Percentiles rank a stretch among this genome's conserved stretches.
phyloP scores from a whole-genome alignment of 2,329 filamentous ascomycete species.

The Laburnicola sp. region DNA sequence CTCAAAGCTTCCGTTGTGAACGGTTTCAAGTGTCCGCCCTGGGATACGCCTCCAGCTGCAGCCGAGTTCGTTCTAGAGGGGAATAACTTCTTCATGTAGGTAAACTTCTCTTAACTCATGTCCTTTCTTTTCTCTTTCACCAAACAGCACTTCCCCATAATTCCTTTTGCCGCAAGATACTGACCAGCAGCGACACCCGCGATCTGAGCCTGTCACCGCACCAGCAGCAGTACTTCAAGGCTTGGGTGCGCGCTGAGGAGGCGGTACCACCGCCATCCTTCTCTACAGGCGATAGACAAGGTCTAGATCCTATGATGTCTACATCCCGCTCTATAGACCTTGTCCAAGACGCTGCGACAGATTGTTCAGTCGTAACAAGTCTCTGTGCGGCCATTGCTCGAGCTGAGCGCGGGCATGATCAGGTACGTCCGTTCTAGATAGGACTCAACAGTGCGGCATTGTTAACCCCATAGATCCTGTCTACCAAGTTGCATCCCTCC shows the following conservation, averaged over 20 bases:
- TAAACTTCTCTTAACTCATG: too few species aligned
- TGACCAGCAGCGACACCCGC: slow-evolving; percentile 62
- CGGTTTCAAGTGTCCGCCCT: slow-evolving; percentile 81
- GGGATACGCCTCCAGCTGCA: slow-evolving; percentile 65
- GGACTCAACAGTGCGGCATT: not conserved
- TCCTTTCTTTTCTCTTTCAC: not conserved
- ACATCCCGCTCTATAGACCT: slow-evolving; percentile 69
- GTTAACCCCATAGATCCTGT: slow-evolving; percentile 62
- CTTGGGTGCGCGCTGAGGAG: slow-evolving; percentile 78
- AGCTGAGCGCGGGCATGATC: slow-evolving; percentile 67
- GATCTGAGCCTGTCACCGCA: slow-evolving; percentile 72
- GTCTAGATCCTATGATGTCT: slow-evolving; percentile 58
- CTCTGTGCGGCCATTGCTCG: slow-evolving; percentile 79
- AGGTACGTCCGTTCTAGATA: slow-evolving; percentile 53
- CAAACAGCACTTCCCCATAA: too few species aligned
- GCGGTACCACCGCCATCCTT: slow-evolving; percentile 58
- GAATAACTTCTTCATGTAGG: slow-evolving; percentile 61
- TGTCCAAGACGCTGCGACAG: slow-evolving; percentile 92
- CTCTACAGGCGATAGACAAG: slow-evolving; percentile 26
- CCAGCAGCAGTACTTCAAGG: slow-evolving; percentile 75
- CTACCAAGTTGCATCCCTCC: slow-evolving; percentile 75
- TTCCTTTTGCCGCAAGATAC: too few species aligned
- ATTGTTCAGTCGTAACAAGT: slow-evolving; percentile 96
- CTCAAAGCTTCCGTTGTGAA: slow-evolving; percentile 78
- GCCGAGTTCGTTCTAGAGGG: slow-evolving; percentile 64